A percentile compares a stretch with the other conserved stretches of the same genome.
Evolutionary conservation across 2,329 filamentous ascomycete species (phyloP).

Genomic region (Verticillium isaacii): DNA sequence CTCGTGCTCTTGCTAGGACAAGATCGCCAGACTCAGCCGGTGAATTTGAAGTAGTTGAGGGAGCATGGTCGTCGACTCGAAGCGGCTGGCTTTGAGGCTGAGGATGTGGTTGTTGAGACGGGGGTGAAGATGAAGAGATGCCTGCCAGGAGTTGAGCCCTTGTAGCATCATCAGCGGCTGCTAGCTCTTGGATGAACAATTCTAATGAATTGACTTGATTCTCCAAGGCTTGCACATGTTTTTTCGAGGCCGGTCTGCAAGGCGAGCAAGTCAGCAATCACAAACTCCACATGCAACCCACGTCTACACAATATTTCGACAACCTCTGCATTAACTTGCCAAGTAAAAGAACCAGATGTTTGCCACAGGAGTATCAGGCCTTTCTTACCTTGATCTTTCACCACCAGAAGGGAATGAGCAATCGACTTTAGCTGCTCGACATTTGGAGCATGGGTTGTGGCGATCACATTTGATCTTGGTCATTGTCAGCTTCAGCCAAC

Average conservation of each 20-base stretch:
- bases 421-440: constrained; percentile 33
- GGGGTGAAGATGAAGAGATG: not conserved
- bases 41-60: not conserved
- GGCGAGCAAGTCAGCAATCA: too few species aligned
- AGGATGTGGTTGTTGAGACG: not conserved
- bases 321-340: too few species aligned
- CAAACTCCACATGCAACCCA: too few species aligned
- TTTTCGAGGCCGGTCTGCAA: constrained; percentile 36
- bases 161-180: constrained; percentile 30
- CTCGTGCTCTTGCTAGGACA: constrained; percentile 8
- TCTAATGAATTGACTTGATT: constrained; percentile 40
- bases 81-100: not conserved
- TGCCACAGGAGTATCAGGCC: too few species aligned
- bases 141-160: constrained; percentile 33
- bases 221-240: constrained; percentile 42
- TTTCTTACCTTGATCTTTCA: constrained; percentile 33
- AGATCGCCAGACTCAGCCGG: constrained; percentile 4
- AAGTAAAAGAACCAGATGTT: too few species aligned
- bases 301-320: too few species aligned
- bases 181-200: constrained; percentile 37
- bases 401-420: constrained; percentile 34
- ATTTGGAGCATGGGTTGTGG: constrained; percentile 43
- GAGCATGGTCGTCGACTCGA: not conserved
- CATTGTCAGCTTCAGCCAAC: constrained; percentile 18
- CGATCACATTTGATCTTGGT: constrained; percentile 48